Evolutionary conservation across 495 filamentous ascomycete species (phyloP), one percentile per base, ranked within the genome.

Genomic region (Daldinia caldariorum): DNA sequence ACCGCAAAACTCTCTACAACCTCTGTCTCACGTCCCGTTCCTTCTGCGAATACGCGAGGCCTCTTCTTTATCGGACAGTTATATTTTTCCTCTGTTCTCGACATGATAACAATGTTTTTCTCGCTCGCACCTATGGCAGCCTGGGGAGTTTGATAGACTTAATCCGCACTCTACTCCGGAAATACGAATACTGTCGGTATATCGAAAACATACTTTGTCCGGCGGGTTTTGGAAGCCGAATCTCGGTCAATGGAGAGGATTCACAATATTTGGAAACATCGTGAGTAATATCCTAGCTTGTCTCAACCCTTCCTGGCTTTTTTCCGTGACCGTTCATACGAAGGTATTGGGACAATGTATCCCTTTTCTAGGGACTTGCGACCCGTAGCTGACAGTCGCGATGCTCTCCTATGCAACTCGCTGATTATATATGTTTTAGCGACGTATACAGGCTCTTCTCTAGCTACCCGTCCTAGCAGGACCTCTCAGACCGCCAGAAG

Each of bases 201-300:
- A 61, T 72, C 64, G 51, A 67, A 29, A 60, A 67, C 51, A 61
- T 72, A 7, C 10, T 72, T 26, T 57, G 20, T 7, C 59, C 47
- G 0, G 43, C 50, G 51, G 10, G 20, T 12, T 14, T 69, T 6
- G 20, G 20, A 20, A 9, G 9, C 9, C 14, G 9, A 4, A 35
- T 26, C 16, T 29, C 20, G 20, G 38, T 0, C 1, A 2, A 1
- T 12, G 13, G 3, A 41, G 37, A 14, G 5, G 2, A 6, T 14
- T 3, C 10, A 12, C 1, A 51, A 20, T 7, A 3, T 22, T 6
- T 14, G 9, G 35, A 41, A n/a, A 14, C 20, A 34, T 14, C 0
- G 63, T 66, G 2, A 59, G 63, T 47, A 43, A 13, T 1, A 45
- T 29, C 13, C 14, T 5, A 7, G 34, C 7, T 56, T 26, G 37